A percentile compares a stretch with the other conserved stretches of the same genome.
phyloP scores from a whole-genome alignment of 1,284 basidiomycete species.

The Apiotrichum akiyoshidainum region DNA sequence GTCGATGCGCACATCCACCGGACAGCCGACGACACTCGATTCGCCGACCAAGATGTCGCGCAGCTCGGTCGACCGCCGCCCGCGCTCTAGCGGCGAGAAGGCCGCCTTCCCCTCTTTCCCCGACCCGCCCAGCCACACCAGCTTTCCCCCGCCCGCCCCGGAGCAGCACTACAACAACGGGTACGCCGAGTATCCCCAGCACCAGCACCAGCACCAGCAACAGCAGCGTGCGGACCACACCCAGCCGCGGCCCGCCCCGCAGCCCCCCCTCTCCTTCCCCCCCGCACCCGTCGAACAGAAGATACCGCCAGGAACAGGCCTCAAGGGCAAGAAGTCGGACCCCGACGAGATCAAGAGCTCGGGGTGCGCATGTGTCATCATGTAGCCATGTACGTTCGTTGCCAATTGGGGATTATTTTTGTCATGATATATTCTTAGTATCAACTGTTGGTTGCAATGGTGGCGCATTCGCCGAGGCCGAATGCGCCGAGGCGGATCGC shows the following conservation, averaged over 20 bases:
- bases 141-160: background rate
- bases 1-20: slow-evolving; percentile 2
- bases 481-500: too few species aligned
- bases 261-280: background rate
- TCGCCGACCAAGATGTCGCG: background rate
- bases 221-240: background rate
- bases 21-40: background rate
- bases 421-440: background rate
- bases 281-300: background rate
- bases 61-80: too few species aligned
- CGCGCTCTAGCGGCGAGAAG: too few species aligned
- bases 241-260: background rate
- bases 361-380: slow-evolving; percentile 20
- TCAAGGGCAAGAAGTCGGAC: slow-evolving; percentile 6
- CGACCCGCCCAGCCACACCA: too few species aligned
- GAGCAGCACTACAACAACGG: background rate
- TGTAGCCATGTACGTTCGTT: slow-evolving; percentile 9
- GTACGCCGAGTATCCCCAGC: background rate
- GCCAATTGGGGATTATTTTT: background rate
- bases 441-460: background rate
- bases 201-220: background rate
- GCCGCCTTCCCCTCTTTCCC: too few species aligned
- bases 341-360: slow-evolving; percentile 18
- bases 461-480: too few species aligned
- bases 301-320: background rate